phyloP scores from a whole-genome alignment of 2,329 filamentous ascomycete genomes.

The Claviceps quebecensis region DNA sequence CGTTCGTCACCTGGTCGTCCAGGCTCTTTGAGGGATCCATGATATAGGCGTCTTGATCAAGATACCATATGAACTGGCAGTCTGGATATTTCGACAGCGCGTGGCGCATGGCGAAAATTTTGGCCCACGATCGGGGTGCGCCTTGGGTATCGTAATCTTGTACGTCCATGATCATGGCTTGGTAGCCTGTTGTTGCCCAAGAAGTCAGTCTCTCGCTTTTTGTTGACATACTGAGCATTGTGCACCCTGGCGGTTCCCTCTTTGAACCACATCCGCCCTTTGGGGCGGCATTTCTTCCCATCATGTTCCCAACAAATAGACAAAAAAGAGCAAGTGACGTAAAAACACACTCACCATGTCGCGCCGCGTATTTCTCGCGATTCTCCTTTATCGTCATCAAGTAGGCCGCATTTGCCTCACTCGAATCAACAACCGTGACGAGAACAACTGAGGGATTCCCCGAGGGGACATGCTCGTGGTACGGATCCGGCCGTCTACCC shows the following conservation, averaged over 20 bases:
- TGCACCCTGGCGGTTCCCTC: too few relatives aligned
- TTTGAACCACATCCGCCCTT: too few relatives aligned
- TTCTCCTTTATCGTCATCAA: slow-evolving; percentile 66
- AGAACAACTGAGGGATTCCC: slow-evolving; percentile 55
- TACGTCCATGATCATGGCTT: slow-evolving; percentile 66
- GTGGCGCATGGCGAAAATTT: slow-evolving; percentile 76
- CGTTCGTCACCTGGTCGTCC: slow-evolving; percentile 55
- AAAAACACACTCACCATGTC: slow-evolving; percentile 52
- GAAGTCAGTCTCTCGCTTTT: neutral
- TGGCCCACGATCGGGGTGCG: slow-evolving; percentile 52
- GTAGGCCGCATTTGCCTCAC: slow-evolving; percentile 50
- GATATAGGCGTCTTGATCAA: slow-evolving; percentile 74
- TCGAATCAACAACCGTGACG: slow-evolving; percentile 69
- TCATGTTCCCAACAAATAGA: too few relatives aligned
- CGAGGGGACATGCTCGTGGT: slow-evolving; percentile 27
- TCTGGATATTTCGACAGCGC: slow-evolving; percentile 70
- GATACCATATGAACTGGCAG: slow-evolving; percentile 71
- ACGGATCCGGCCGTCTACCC: slow-evolving; percentile 14
- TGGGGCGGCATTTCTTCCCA: too few relatives aligned
- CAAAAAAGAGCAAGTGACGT: too few relatives aligned
- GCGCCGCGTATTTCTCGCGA: slow-evolving; percentile 67
- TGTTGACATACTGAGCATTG: too few relatives aligned
- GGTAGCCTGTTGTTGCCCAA: slow-evolving; percentile 35
- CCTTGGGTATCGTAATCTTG: slow-evolving; percentile 59
- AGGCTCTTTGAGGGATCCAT: slow-evolving; percentile 66